Evolutionary conservation across 805 yeast genomes (phyloP).

Genomic region (Candida succiphila): DNA sequence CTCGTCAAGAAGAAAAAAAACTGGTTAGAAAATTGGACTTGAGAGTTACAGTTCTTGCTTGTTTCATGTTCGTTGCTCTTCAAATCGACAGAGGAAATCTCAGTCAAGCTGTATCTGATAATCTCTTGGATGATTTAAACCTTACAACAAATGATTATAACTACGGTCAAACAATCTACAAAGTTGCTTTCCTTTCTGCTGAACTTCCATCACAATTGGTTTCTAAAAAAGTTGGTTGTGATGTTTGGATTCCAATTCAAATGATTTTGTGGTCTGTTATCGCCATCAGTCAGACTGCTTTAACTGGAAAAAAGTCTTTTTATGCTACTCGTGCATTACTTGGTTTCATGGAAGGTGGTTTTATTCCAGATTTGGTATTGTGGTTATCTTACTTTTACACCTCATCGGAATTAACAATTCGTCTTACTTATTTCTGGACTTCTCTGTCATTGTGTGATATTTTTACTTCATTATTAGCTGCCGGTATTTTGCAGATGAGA

Average conservation of each 20-base stretch:
- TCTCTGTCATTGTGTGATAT: conserved; percentile 40
- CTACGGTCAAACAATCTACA: conserved; percentile 40
- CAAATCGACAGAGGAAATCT: conserved; percentile 46
- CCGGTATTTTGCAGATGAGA: conserved; percentile 42
- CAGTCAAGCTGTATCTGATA: conserved; percentile 39
- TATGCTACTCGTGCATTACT: conserved; percentile 38
- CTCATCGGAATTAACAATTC: conserved; percentile 42
- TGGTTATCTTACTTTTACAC: conserved; percentile 65
- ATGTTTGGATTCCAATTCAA: conserved; percentile 44
- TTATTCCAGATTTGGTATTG: conserved; percentile 52
- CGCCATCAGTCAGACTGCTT: conserved; percentile 36
- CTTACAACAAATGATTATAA: conserved; percentile 47
- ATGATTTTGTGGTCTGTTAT: conserved; percentile 41
- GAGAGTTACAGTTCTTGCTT: conserved; percentile 44
- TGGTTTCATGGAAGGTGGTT: conserved; percentile 60
- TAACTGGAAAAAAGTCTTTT: conserved; percentile 32
- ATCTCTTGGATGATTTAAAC: conserved; percentile 34
- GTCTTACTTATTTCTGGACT: conserved; percentile 53
- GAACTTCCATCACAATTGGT: conserved; percentile 53
- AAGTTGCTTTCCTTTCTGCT: conserved; percentile 36
- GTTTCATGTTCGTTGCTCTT: conserved; percentile 42
- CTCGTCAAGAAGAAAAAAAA: conserved; percentile 33
- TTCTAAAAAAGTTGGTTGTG: conserved; percentile 50
- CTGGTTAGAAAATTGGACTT: conserved; percentile 39
- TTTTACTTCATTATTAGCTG: conserved; percentile 32